Conservation (phyloP, 2,329 filamentous ascomycete species). For the Drechslera avenae region DNA sequence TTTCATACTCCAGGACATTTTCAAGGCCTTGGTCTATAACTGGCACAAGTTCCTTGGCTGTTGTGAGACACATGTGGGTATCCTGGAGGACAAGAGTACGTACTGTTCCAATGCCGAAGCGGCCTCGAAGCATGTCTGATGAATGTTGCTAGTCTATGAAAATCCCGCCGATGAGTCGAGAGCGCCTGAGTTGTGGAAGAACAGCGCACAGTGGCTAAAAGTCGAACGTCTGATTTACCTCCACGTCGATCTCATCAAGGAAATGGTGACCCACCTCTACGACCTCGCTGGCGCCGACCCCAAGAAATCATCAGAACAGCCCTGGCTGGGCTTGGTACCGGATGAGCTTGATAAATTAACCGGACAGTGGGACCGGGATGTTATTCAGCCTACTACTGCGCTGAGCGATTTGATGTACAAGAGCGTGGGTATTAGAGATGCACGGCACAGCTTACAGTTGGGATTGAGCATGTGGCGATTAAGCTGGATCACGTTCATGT, state of each 20-base stretch:
- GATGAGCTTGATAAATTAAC: conserved; percentile 54
- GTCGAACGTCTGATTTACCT: conserved; percentile 58
- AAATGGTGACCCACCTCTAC: conserved; percentile 52
- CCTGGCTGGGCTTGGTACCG: conserved; percentile 51
- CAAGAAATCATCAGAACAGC: conserved; percentile 31
- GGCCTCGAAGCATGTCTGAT: not conserved
- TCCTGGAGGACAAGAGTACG: conserved; percentile 47
- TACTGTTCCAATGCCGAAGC: not conserved
- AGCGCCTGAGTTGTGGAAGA: conserved; percentile 59
- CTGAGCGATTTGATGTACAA: conserved; percentile 60
- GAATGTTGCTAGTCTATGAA: conserved; percentile 51
- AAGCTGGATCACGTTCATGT: conserved; percentile 74
- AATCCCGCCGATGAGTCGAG: conserved; percentile 59
- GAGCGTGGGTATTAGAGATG: conserved; percentile 59
- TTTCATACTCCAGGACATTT: conserved; percentile 56
- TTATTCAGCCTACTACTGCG: conserved; percentile 57
- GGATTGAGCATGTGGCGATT: conserved; percentile 60
- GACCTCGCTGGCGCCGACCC: conserved; percentile 48
- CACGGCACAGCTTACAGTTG: conserved; percentile 55
- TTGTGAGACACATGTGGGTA: conserved; percentile 56
- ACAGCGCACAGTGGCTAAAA: conserved; percentile 58
- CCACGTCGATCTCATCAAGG: conserved; percentile 55
- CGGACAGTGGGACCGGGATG: conserved; percentile 56
- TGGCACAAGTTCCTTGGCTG: conserved; percentile 55
- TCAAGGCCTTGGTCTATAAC: conserved; percentile 52